These are phyloP conservation scores for Neonectria punicea DNA, from an alignment of 2,329 filamentous ascomycete species.

Conservation along the genomic window DNA sequence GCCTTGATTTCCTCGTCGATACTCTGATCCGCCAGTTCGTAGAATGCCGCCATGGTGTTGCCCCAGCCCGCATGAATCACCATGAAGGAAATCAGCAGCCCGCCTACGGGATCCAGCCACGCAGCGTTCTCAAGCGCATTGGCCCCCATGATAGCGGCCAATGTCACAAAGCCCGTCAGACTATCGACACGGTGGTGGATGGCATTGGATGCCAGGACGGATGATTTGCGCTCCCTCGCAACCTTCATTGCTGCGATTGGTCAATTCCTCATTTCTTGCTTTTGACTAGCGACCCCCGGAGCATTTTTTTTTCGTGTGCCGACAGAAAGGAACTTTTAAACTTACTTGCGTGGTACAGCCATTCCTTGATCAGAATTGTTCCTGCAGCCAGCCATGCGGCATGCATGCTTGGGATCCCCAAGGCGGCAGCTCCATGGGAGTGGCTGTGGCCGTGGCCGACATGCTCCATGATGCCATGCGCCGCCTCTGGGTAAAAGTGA, in stretches of 20 bases:
- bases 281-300: constrained; percentile 4
- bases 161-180: constrained; percentile 91
- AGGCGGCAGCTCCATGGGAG: constrained; percentile 59
- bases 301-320: constrained; percentile 5
- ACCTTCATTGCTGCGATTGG: constrained; percentile 85
- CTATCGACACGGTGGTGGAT: constrained; percentile 97
- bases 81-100: constrained; percentile 90
- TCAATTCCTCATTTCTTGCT: constrained; percentile 22
- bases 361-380: constrained; percentile 93
- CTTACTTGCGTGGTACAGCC: constrained; percentile 95
- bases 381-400: constrained; percentile 94
- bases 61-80: constrained; percentile 89
- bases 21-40: constrained; percentile 90
- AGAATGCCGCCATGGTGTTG: constrained; percentile 84
- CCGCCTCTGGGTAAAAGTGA: constrained; percentile 77
- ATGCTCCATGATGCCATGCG: constrained; percentile 72
- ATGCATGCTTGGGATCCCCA: constrained; percentile 82
- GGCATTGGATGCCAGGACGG: constrained; percentile 94
- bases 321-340: constrained; percentile 38
- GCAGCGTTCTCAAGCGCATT: constrained; percentile 86
- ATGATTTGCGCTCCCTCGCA: constrained; percentile 91
- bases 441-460: constrained; percentile 72
- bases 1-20: constrained; percentile 86
- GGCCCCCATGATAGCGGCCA: constrained; percentile 88
- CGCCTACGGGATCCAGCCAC: constrained; percentile 95